Base-by-base conservation (phyloP, 441 rosid species). In the Populus hybrid region DNA sequence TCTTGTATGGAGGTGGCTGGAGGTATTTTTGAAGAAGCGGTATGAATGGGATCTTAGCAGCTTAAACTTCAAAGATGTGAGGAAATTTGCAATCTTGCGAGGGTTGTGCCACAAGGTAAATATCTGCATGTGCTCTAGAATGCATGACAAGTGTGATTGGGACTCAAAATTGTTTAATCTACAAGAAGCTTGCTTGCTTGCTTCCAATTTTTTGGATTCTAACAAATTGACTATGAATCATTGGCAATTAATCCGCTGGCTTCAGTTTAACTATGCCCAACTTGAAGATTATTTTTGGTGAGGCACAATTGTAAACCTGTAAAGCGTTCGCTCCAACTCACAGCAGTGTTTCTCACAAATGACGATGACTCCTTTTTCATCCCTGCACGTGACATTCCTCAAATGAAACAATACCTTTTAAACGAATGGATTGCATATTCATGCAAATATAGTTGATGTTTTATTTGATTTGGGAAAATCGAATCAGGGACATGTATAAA, bases 61-160 rank as follows among this genome's bases (percentile, higher is more conserved):
- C 32, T 73, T 82, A 73, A 88, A 85, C 82, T 90, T 88, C 81
- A 84, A 76, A 72, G 88, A 84, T 70, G 81, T 91, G 83, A 85
- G 95, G 79, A 91, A 89, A 80, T 77, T 86, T 72, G 90, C 90
- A 10, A 82, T 90, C 80, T 89, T 90, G 67, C 88, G 89, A 61
- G 95, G 92, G 78, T 87, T 91, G 78, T 89, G 91, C 86, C 89
- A 88, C 82, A 90, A 88, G 88, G 93, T 90, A 88, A 59, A 73
- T 63, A 67, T 68, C 35, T 81, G 82, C 75, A 38, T 57, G 11
- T 67, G 46, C 36, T 30, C 35, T 67, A 26, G 30, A 14, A 36
- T 68, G 74, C 20, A 21, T 72, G 16, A 24, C 32, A 24, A 53
- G 32, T 66, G 69, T 20, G 20, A 66, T 78, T 6, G 53, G 42